Percentiles rank a stretch among this genome's conserved stretches.
Conservation (phyloP, 2,329 filamentous ascomycete genomes). For the Ascocoryne sarcoides region DNA sequence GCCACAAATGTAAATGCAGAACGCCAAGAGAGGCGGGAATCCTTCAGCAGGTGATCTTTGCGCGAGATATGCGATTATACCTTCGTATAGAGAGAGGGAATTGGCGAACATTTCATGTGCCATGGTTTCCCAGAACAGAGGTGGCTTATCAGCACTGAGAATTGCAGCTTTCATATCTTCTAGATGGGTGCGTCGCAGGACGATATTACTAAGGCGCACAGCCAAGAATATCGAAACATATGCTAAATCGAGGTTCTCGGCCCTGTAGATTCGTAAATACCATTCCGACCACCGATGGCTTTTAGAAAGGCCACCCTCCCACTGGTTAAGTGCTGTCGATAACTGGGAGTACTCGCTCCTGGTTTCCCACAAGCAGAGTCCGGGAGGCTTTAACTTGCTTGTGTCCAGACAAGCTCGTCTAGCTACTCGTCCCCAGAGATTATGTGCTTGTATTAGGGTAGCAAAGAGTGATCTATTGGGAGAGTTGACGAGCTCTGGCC, state of each 20-base stretch:
- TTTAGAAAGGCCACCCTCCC: neutral
- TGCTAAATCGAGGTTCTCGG: neutral
- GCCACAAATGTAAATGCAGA: neutral
- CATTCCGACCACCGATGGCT: neutral
- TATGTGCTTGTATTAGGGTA: slow-evolving; percentile 31
- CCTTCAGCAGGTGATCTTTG: neutral
- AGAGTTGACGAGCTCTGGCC: slow-evolving; percentile 21
- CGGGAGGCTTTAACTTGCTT: slow-evolving; percentile 8
- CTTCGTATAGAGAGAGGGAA: neutral
- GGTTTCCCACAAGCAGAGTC: slow-evolving; percentile 23
- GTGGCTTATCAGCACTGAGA: neutral
- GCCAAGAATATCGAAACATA: neutral
- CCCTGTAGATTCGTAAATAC: neutral
- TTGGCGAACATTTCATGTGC: neutral
- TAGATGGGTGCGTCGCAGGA: neutral
- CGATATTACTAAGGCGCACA: neutral
- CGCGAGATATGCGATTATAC: neutral
- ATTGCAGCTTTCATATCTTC: neutral
- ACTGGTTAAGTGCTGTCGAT: slow-evolving; percentile 10
- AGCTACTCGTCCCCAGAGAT: slow-evolving; percentile 31
- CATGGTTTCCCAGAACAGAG: neutral
- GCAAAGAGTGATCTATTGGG: slow-evolving; percentile 31
- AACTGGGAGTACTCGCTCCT: slow-evolving; percentile 23
- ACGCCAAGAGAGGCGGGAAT: neutral
- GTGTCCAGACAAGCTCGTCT: slow-evolving; percentile 21